Percentiles rank a stretch among this genome's conserved stretches.
phyloP scores from a whole-genome alignment of 2,329 filamentous ascomycete species.

The Exophiala lecanii-corni region DNA sequence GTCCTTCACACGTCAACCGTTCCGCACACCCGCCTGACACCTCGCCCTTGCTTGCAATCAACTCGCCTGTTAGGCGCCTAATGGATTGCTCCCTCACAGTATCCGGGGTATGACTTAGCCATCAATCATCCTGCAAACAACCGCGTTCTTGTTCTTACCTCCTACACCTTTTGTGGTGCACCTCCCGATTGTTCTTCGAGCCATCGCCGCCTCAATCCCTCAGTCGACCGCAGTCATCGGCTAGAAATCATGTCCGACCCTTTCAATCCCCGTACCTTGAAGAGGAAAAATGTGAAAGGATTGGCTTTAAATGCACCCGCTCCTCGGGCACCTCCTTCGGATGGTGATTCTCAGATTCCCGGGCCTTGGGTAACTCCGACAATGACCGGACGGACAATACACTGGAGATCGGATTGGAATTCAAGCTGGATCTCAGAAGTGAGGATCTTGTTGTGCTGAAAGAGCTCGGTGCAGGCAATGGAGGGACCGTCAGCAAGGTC shows the following conservation, averaged over 20 bases:
- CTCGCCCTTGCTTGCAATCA: neutral
- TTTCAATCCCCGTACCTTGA: slow-evolving; percentile 74
- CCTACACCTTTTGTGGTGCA: slow-evolving; percentile 4
- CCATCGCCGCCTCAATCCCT: neutral
- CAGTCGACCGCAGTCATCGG: neutral
- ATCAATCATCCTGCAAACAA: slow-evolving; percentile 9
- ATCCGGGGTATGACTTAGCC: slow-evolving; percentile 17
- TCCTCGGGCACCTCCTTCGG: slow-evolving; percentile 66
- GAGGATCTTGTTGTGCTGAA: slow-evolving; percentile 91
- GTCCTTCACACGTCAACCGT: too few relatives aligned
- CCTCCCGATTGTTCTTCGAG: neutral
- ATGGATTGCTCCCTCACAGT: slow-evolving; percentile 13
- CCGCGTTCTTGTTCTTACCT: slow-evolving; percentile 5
- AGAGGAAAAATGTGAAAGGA: slow-evolving; percentile 98
- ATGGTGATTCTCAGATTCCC: slow-evolving; percentile 62
- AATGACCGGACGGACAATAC: slow-evolving; percentile 62
- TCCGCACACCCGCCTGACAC: too few relatives aligned
- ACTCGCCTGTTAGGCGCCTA: slow-evolving; percentile 8
- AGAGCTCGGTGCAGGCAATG: slow-evolving; percentile 92
- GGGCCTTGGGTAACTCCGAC: slow-evolving; percentile 56
- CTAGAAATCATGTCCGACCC: slow-evolving; percentile 56
- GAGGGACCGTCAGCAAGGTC: slow-evolving; percentile 97
- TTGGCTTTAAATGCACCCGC: slow-evolving; percentile 78
- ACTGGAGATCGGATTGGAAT: slow-evolving; percentile 95
- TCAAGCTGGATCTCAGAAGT: slow-evolving; percentile 84